These are phyloP conservation scores for Pythium aphanidermatum DNA, from an alignment of 352 stramenopile genomes.

Conservation along the genomic window DNA sequence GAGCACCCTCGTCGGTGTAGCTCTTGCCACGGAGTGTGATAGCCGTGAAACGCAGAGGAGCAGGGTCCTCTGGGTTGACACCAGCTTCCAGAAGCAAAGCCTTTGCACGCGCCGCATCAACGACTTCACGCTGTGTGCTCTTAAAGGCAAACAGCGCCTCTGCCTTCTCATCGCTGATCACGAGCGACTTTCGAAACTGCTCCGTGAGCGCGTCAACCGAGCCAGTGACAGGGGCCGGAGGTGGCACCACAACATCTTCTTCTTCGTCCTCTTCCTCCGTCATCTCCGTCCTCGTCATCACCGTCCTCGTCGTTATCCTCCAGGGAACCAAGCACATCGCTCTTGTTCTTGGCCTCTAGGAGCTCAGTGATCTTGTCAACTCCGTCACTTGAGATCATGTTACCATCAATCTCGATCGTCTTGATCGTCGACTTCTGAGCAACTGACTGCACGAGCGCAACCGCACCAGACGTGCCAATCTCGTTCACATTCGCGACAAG, in stretches of 20 bases:
- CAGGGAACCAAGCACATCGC: slow-evolving; percentile 52
- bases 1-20: slow-evolving; percentile 63
- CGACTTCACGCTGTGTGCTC: slow-evolving; percentile 56
- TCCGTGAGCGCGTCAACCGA: slow-evolving; percentile 40
- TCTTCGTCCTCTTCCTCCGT: slow-evolving; percentile 37
- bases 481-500: slow-evolving; percentile 86
- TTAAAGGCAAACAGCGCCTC: slow-evolving; percentile 49
- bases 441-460: slow-evolving; percentile 66
- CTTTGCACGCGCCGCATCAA: slow-evolving; percentile 49
- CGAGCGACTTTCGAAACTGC: slow-evolving; percentile 38
- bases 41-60: slow-evolving; percentile 36
- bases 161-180: slow-evolving; percentile 23
- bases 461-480: slow-evolving; percentile 82
- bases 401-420: slow-evolving; percentile 72
- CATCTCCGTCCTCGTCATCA: slow-evolving; percentile 52
- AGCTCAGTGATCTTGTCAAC: slow-evolving; percentile 46
- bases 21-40: slow-evolving; percentile 75
- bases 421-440: slow-evolving; percentile 45
- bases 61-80: slow-evolving; percentile 26
- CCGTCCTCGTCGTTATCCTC: slow-evolving; percentile 84
- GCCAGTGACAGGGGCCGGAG: slow-evolving; percentile 14
- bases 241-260: slow-evolving; percentile 17
- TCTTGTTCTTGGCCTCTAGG: slow-evolving; percentile 47
- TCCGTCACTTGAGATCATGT: slow-evolving; percentile 68
- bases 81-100: slow-evolving; percentile 38